phyloP scores from a whole-genome alignment of 164 flowering plant species.

The Malania oleifera region DNA sequence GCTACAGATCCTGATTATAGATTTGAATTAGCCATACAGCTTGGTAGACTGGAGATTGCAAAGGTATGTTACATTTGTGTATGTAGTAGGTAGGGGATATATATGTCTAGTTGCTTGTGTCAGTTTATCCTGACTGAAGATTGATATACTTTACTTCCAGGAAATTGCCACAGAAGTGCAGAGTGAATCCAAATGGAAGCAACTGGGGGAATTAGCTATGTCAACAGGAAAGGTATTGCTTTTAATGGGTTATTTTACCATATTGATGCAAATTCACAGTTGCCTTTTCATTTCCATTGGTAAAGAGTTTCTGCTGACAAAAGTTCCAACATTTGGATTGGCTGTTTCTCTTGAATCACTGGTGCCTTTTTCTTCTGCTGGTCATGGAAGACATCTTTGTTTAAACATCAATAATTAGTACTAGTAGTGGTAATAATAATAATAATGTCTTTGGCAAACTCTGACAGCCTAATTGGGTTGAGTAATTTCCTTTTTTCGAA shows the following conservation, averaged over 20 bases:
- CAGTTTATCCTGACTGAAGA: background rate
- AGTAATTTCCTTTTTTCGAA: background rate
- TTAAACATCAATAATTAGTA: too few relatives aligned
- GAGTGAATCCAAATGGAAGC: conserved; percentile 98
- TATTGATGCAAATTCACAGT: too few relatives aligned
- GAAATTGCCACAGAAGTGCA: conserved; percentile 78
- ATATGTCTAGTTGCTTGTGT: background rate
- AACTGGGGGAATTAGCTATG: conserved; percentile 96
- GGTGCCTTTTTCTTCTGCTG: too few relatives aligned
- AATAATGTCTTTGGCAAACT: background rate
- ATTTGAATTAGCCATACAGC: conserved; percentile 93
- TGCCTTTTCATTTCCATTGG: too few relatives aligned
- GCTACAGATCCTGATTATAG: conserved; percentile 96
- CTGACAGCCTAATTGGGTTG: background rate
- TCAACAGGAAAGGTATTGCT: conserved; percentile 76
- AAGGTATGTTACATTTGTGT: conserved; percentile 42
- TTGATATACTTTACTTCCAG: conserved; percentile 32
- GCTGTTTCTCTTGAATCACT: too few relatives aligned
- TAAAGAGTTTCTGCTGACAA: too few relatives aligned
- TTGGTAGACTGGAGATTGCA: conserved; percentile 82
- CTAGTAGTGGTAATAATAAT: too few relatives aligned
- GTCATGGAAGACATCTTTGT: too few relatives aligned
- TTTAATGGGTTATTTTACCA: conserved; percentile 2
- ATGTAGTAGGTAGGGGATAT: background rate
- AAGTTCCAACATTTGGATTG: too few relatives aligned